A percentile compares a stretch with the other conserved stretches of the same genome.
Conservation (phyloP, 1,139 yeast genomes). For the Yamadazyma diddensiae region DNA sequence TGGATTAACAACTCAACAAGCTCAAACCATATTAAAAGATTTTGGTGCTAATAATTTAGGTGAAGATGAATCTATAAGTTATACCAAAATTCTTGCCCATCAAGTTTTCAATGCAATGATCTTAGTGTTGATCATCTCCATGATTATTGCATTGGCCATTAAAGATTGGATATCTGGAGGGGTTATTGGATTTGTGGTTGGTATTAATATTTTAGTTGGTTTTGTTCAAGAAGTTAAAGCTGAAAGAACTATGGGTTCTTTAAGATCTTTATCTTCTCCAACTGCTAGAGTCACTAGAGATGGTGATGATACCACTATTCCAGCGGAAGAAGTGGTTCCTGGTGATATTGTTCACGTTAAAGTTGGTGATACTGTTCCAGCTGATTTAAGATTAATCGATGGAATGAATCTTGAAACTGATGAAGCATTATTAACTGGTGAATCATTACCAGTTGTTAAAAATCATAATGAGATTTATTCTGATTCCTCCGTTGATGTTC, state of each 20-base stretch:
- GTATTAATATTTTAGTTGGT: conserved; percentile 66
- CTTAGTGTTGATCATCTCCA: conserved; percentile 66
- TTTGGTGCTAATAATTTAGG: conserved; percentile 66
- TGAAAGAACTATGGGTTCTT: conserved; percentile 78
- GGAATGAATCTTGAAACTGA: conserved; percentile 73
- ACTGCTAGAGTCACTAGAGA: conserved; percentile 67
- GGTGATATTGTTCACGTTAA: conserved; percentile 67
- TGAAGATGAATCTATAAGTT: conserved; percentile 57
- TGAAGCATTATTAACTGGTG: conserved; percentile 80
- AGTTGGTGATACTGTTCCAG: conserved; percentile 80
- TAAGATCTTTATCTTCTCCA: conserved; percentile 69
- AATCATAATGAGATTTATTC: conserved; percentile 23
- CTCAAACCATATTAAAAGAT: conserved; percentile 17
- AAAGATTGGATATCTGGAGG: conserved; percentile 84
- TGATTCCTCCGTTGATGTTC: conserved; percentile 22
- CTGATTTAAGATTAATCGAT: conserved; percentile 64
- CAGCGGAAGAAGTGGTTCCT: conserved; percentile 74
- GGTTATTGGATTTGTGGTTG: conserved; percentile 70
- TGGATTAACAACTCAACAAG: conserved; percentile 49
- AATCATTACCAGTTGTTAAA: conserved; percentile 72
- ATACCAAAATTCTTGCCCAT: conserved; percentile 56
- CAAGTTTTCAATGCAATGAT: conserved; percentile 82
- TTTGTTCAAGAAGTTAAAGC: conserved; percentile 70
- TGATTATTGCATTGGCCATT: conserved; percentile 74
- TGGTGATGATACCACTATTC: conserved; percentile 56